Evolutionary conservation across 2,329 filamentous ascomycete genomes (phyloP).

Genomic region (Fusarium illudens): DNA sequence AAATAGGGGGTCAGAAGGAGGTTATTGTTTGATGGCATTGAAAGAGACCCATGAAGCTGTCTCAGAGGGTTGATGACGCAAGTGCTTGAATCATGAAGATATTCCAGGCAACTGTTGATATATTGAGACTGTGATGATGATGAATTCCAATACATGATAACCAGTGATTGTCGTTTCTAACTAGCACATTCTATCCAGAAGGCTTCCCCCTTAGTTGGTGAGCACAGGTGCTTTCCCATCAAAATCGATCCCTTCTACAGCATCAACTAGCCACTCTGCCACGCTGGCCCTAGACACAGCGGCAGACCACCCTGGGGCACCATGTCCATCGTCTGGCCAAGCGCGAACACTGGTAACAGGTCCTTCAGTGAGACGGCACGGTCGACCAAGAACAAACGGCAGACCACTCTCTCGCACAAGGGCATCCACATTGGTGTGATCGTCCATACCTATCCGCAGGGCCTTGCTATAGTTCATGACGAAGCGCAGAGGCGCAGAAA

Average conservation of each 20-base stretch:
- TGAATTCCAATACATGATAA: conserved; percentile 44
- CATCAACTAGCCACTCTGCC: not conserved
- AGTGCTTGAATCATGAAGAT: conserved; percentile 11
- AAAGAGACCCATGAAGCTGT: not conserved
- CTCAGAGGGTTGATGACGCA: not conserved
- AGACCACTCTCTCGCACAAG: conserved; percentile 46
- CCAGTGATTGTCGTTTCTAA: not conserved
- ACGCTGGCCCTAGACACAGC: not conserved
- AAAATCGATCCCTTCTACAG: not conserved
- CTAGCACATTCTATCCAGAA: not conserved
- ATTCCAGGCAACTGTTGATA: conserved; percentile 46
- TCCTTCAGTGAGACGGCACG: not conserved
- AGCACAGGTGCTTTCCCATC: not conserved
- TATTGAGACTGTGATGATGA: conserved; percentile 54
- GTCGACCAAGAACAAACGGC: not conserved
- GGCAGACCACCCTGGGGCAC: not conserved
- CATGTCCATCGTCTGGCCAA: not conserved
- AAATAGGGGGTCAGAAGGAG: not conserved
- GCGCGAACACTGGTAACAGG: not conserved
- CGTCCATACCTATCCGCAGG: conserved; percentile 56
- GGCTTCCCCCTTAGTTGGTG: not conserved
- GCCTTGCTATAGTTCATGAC: conserved; percentile 55
- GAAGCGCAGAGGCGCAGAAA: conserved; percentile 52
- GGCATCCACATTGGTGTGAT: conserved; percentile 57
- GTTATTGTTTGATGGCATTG: not conserved